Conservation (phyloP, 352 stramenopile genomes). For the Phytophthora pseudosyringae region DNA sequence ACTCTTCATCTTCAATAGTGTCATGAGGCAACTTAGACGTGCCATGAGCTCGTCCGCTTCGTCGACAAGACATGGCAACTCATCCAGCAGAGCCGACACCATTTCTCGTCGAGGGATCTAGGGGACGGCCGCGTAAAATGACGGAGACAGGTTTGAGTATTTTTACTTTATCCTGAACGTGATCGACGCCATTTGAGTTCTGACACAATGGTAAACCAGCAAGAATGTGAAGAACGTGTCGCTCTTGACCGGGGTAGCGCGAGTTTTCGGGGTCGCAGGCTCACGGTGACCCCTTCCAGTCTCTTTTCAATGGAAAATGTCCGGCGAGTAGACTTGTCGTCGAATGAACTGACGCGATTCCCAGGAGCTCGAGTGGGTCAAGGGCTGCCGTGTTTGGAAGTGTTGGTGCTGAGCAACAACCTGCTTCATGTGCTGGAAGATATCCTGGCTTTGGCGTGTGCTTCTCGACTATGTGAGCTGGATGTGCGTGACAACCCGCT, state of each 20-base stretch:
- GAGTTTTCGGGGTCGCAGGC: constrained; percentile 41
- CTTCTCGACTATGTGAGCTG: constrained; percentile 60
- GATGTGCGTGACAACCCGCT: constrained; percentile 65
- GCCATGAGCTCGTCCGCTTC: constrained; percentile 69
- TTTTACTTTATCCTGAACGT: constrained; percentile 21
- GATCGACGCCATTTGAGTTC: constrained; percentile 1
- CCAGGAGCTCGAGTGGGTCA: constrained; percentile 50
- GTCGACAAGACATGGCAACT: constrained; percentile 65
- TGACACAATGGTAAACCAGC: constrained; percentile 17
- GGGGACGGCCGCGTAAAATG: constrained; percentile 1
- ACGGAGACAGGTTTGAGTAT: constrained; percentile 15
- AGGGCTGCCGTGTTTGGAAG: constrained; percentile 54
- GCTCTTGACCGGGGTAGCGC: constrained; percentile 45
- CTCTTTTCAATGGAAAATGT: constrained; percentile 66
- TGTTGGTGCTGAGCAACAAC: constrained; percentile 63
- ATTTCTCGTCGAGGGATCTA: constrained; percentile 30
- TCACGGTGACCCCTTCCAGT: constrained; percentile 46
- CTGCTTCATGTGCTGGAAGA: constrained; percentile 72
- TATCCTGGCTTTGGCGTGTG: constrained; percentile 51
- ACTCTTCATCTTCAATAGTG: constrained; percentile 25
- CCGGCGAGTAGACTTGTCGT: constrained; percentile 59
- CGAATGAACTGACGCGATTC: constrained; percentile 67
- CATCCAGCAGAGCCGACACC: constrained; percentile 62
- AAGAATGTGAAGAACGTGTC: constrained; percentile 2
- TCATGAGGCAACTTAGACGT: constrained; percentile 48